Conservation (phyloP, 441 rosid genomes). For the Gossypium trilobum region DNA sequence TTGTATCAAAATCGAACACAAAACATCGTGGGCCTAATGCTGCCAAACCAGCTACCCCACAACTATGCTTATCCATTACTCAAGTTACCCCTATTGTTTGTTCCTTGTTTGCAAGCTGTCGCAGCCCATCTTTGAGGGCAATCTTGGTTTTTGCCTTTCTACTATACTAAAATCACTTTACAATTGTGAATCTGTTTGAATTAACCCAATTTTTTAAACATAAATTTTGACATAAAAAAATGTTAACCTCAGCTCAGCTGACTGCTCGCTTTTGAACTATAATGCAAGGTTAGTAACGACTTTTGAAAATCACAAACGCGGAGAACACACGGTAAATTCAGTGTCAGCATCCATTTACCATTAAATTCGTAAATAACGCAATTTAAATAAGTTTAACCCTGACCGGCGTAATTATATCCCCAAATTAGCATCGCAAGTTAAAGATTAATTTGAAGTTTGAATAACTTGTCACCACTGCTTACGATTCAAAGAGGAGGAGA, state of each 20-base stretch:
- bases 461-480: background rate
- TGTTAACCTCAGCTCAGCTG: background rate
- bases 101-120: background rate
- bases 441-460: background rate
- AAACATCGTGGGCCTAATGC: slow-evolving; percentile 12
- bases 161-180: background rate
- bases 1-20: slow-evolving; percentile 13
- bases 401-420: background rate
- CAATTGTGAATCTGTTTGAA: background rate
- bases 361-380: background rate
- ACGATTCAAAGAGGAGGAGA: background rate
- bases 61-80: background rate
- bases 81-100: background rate
- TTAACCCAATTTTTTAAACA: background rate
- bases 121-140: background rate
- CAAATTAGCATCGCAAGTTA: background rate
- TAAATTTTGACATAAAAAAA: background rate
- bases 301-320: background rate
- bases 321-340: background rate
- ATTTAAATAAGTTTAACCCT: background rate
- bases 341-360: background rate
- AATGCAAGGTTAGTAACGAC: background rate
- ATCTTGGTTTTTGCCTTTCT: background rate
- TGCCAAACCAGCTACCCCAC: slow-evolving; percentile 5
- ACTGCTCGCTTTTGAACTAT: background rate